These are phyloP conservation scores for Pythium myriotylum DNA, from an alignment of 352 stramenopile species.

Conservation along the genomic window DNA sequence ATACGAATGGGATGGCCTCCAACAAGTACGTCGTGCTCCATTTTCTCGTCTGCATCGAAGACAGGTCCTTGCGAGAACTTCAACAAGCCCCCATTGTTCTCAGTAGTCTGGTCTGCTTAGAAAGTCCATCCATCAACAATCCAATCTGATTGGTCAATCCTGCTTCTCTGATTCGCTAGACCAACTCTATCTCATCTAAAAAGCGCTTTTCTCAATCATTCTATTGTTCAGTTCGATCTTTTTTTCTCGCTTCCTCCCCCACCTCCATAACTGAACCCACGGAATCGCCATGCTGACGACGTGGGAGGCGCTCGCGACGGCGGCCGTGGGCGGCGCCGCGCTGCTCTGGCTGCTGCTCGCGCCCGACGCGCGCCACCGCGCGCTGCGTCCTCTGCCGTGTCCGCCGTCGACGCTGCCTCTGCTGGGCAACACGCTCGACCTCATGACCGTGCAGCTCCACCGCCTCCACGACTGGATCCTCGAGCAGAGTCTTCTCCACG, in stretches of 20 bases:
- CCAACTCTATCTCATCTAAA: not conserved
- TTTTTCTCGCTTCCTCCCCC: not conserved
- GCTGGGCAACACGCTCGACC: conserved; percentile 30
- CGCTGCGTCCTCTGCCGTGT: conserved; percentile 32
- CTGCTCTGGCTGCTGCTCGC: conserved; percentile 11
- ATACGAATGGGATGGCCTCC: no score
- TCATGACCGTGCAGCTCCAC: conserved; percentile 45
- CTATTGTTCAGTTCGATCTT: no score
- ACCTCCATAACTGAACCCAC: not conserved
- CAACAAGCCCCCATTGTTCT: no score
- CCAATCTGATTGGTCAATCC: no score
- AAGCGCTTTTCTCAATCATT: no score
- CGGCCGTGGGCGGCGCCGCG: conserved; percentile 12
- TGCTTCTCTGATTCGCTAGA: not conserved
- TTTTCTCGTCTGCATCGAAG: no score
- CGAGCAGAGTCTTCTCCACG: conserved; percentile 43
- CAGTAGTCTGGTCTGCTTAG: no score
- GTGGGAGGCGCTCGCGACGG: not conserved
- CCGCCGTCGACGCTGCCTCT: conserved; percentile 28
- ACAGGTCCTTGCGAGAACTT: no score
- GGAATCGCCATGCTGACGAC: not conserved
- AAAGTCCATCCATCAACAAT: no score
- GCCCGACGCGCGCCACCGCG: conserved; percentile 19
- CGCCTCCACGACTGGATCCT: conserved; percentile 65
- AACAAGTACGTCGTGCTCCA: no score